Percentiles rank a stretch among this genome's conserved stretches.
Conservation (phyloP, 129 eudicot genomes). For the Apium graveolens region DNA sequence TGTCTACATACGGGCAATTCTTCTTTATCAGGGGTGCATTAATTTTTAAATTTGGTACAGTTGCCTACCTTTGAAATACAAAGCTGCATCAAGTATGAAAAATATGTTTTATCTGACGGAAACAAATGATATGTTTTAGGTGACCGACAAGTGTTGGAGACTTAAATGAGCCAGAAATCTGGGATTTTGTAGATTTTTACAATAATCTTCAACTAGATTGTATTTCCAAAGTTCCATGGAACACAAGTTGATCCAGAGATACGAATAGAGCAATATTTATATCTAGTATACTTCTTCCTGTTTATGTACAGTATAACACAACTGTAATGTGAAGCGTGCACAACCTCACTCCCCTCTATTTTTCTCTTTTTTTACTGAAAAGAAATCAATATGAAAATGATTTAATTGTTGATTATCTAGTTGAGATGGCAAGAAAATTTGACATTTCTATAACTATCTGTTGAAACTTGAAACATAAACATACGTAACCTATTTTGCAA, state of each 20-base stretch:
- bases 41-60: not conserved
- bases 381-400: not conserved
- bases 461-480: not conserved
- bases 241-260: slow-evolving; percentile 98
- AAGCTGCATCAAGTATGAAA: not conserved
- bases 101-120: slow-evolving; percentile 1
- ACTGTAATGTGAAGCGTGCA: not conserved
- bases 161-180: slow-evolving; percentile 88
- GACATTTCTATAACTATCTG: not conserved
- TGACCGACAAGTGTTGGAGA: slow-evolving; percentile 77
- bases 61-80: not conserved
- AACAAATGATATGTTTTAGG: slow-evolving; percentile 34
- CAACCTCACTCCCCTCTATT: not conserved
- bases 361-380: not conserved
- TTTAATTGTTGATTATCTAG: not conserved
- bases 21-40: not conserved
- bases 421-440: not conserved
- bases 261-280: slow-evolving; percentile 65
- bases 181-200: slow-evolving; percentile 83
- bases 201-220: slow-evolving; percentile 75
- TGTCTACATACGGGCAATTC: slow-evolving; percentile 73
- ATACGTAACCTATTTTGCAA: too few relatives aligned
- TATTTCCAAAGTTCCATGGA: slow-evolving; percentile 53
- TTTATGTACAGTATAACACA: too few relatives aligned
- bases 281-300: too few relatives aligned